Evolutionary conservation across 768 basidiomycete species (phyloP).

Genomic region (Coprinopsis marcescibilis): DNA sequence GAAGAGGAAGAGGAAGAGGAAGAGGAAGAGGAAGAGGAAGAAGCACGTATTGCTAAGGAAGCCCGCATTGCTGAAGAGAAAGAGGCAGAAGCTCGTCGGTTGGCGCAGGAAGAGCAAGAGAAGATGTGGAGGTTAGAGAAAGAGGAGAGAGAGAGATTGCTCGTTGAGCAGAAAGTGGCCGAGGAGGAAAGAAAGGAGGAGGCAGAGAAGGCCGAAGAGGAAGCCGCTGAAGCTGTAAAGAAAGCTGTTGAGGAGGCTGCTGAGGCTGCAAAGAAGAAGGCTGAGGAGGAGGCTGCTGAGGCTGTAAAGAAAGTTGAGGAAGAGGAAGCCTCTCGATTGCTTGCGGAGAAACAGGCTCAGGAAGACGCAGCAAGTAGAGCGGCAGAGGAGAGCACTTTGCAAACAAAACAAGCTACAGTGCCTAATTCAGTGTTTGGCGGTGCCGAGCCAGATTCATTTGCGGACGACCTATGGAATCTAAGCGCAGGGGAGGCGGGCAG

Average conservation of each 20-base stretch:
- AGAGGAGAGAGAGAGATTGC: neutral
- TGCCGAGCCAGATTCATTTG: too few species aligned
- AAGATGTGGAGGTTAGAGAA: conserved; percentile 3
- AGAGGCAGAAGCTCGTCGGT: neutral
- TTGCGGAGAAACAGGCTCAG: conserved; percentile 16
- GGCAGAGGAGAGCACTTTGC: too few species aligned
- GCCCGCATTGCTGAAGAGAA: neutral
- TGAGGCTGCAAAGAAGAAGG: neutral
- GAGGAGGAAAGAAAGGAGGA: conserved; percentile 3
- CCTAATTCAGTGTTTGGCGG: too few species aligned
- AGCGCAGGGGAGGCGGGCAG: too few species aligned
- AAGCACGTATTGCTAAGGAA: neutral
- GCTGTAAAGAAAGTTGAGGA: neutral
- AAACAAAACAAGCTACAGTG: too few species aligned
- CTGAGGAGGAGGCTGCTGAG: neutral
- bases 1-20: conserved; percentile 3
- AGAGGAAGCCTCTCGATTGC: conserved; percentile 10
- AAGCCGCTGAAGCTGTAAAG: neutral
- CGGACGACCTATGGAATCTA: too few species aligned
- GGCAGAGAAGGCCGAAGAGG: neutral
- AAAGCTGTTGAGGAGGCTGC: neutral
- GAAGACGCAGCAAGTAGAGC: too few species aligned
- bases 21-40: conserved; percentile 6
- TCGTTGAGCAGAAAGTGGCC: neutral
- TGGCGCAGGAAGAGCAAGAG: conserved; percentile 3